A percentile compares a stretch with the other conserved stretches of the same genome.
Conservation (phyloP, 83 land plant species). For the Isoetes engelmannii region DNA sequence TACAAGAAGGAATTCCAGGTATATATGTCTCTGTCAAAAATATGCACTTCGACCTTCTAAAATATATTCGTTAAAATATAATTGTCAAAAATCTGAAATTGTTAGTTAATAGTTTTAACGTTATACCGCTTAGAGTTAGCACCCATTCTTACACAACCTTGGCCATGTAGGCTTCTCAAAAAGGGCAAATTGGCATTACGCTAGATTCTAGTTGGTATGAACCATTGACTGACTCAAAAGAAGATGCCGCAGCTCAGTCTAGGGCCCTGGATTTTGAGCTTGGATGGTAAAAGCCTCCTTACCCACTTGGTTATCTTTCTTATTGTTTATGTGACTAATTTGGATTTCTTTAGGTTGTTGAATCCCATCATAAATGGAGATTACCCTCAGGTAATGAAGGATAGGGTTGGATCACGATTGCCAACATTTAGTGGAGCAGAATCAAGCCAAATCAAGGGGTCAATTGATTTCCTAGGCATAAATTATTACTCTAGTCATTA, state of each 20-base stretch:
- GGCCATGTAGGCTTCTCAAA: background rate
- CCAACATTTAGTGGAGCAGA: background rate
- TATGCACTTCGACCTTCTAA: too few relatives aligned
- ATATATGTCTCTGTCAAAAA: background rate
- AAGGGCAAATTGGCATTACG: conserved; percentile 3
- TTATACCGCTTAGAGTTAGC: too few relatives aligned
- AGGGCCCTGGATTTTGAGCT: background rate
- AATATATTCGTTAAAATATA: too few relatives aligned
- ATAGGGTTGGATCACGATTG: background rate
- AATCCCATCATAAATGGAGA: conserved; percentile 1
- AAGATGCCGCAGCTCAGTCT: background rate
- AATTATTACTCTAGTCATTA: background rate
- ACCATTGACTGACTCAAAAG: background rate
- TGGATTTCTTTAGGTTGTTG: background rate
- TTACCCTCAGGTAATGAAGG: background rate
- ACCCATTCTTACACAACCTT: too few relatives aligned
- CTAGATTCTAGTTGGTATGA: conserved; percentile 1
- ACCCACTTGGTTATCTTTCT: background rate
- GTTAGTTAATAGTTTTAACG: too few relatives aligned
- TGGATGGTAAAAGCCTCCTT: background rate
- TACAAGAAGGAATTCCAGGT: conserved; percentile 8
- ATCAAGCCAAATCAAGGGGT: background rate
- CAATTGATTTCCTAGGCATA: conserved; percentile 6
- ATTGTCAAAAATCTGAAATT: too few relatives aligned
- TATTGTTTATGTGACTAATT: background rate